phyloP scores from a whole-genome alignment of 495 filamentous ascomycete genomes.

The Daldinia decipiens region DNA sequence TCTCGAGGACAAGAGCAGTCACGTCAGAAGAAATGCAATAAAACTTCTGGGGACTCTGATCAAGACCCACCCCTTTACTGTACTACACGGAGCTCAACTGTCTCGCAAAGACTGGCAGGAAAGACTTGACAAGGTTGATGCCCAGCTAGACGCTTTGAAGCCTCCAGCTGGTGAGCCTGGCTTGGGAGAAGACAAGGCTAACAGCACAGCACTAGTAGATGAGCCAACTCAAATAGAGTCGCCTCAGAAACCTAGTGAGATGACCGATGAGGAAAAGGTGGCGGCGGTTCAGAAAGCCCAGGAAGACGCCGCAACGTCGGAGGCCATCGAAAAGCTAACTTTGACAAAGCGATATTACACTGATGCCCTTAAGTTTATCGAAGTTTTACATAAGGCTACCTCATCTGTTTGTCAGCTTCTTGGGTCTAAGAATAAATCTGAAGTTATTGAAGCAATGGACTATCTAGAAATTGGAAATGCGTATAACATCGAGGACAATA shows the following conservation, averaged over 20 bases:
- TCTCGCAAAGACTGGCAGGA: constrained; percentile 84
- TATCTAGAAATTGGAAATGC: constrained; percentile 94
- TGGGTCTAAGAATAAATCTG: constrained; percentile 93
- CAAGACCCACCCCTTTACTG: constrained; percentile 91
- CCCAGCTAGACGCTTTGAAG: constrained; percentile 81
- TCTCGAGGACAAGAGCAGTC: constrained; percentile 97
- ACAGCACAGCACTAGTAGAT: constrained; percentile 76
- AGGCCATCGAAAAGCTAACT: constrained; percentile 84
- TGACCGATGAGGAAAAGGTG: constrained; percentile 66
- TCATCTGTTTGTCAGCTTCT: constrained; percentile 83
- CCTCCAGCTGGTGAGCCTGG: constrained; percentile 82
- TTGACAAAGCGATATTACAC: constrained; percentile 88
- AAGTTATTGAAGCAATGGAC: constrained; percentile 99
- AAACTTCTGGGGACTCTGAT: constrained; percentile 88
- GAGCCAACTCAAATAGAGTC: constrained; percentile 86
- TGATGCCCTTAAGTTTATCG: constrained; percentile 93
- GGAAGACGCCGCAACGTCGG: constrained; percentile 73
- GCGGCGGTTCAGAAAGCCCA: constrained; percentile 73
- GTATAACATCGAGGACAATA: constrained; percentile 93
- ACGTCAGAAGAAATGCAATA: constrained; percentile 94
- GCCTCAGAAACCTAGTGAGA: constrained; percentile 63
- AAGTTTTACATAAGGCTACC: constrained; percentile 87
- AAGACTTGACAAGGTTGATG: constrained; percentile 80
- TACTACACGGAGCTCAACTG: constrained; percentile 89
- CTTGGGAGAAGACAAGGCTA: constrained; percentile 68